Base-by-base conservation (phyloP, 768 basidiomycete species). In the Rhodotorula graminis region DNA sequence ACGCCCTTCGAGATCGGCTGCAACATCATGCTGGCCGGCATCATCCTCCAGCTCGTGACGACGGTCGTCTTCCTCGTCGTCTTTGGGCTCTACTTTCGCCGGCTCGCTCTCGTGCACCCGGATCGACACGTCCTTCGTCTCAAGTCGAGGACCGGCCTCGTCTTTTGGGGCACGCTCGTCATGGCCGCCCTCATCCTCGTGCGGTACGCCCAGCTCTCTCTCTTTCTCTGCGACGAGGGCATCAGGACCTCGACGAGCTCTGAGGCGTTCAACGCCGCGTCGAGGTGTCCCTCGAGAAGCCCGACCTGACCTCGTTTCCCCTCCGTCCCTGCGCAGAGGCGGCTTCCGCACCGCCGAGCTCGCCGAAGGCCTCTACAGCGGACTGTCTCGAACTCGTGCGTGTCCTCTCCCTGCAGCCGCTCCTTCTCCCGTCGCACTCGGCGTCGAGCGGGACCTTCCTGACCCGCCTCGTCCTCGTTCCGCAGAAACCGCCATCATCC, bases 311-410 rank as follows among this genome's bases (percentile, higher is more conserved):
- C 21, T 19, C 18, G 23, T 19, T 21, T 56, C 18, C 40, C 27
- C 8, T 27, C 21, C 11, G 27, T 42, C 52, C 4, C 23, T 44
- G 10, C 63, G 11, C 31, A 69, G 68, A n/a, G 68, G 68, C n/a
- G 56, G 47, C 55, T 69, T 63, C 52, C 68, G 68, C 55, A 69
- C 61, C 16, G 68, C 61, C 52, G 68, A 69, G 52, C 68, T 69
- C 9, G 25, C 19, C 42, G 68, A 61, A 25, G 68, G 68, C 2
- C 68, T 69, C 10, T 62, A 33, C 40, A 42, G 61, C 50, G 11
- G 11, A 9, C 9, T 69, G 42, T 61, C 61, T 3, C 53, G 11
- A 0, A 21, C 37, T 5, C 50, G 68, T 69, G 42, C 52, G 64
- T 19, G 8, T 2, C 19, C 18, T 49, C 47, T 16, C 7, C 47